Percentiles rank a stretch among this genome's conserved stretches.
phyloP scores from a whole-genome alignment of 1,284 basidiomycete species.

The Cutaneotrichosporon sp. region DNA sequence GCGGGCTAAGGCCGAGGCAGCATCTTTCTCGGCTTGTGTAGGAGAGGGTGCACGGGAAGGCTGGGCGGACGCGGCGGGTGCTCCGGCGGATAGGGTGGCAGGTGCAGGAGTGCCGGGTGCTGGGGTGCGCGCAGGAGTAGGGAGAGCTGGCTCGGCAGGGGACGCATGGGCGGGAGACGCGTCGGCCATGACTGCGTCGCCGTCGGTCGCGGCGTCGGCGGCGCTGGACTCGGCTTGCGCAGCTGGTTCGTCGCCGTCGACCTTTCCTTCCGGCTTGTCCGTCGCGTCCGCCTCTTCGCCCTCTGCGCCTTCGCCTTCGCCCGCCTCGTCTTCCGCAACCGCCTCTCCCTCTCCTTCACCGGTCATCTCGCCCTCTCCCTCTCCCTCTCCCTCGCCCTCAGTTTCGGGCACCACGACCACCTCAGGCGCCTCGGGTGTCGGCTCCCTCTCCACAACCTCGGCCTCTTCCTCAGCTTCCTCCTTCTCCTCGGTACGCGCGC shows the following conservation, averaged over 20 bases:
- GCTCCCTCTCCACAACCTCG: conserved; percentile 11
- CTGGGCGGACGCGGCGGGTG: background rate
- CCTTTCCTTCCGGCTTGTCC: conserved; percentile 6
- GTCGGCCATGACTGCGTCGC: background rate
- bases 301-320: background rate
- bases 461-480: conserved; percentile 8
- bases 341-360: conserved; percentile 16
- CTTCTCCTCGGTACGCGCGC: conserved; percentile 9
- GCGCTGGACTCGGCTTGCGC: conserved; percentile 1
- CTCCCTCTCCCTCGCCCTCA: conserved; percentile 32
- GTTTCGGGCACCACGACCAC: conserved; percentile 13
- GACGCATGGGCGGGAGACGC: background rate
- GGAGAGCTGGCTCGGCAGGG: background rate
- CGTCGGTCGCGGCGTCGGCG: background rate
- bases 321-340: conserved; percentile 18
- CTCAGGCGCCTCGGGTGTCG: conserved; percentile 17
- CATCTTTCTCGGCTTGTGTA: conserved; percentile 5
- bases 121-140: background rate
- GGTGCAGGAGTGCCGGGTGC: background rate
- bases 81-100: background rate
- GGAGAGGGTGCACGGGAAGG: background rate
- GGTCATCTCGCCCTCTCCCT: conserved; percentile 28
- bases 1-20: conserved; percentile 5
- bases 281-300: too few species aligned
- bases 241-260: conserved; percentile 14